Evolutionary conservation across 108 stramenopile genomes (phyloP).

Genomic region (Asterionellopsis glacialis): DNA sequence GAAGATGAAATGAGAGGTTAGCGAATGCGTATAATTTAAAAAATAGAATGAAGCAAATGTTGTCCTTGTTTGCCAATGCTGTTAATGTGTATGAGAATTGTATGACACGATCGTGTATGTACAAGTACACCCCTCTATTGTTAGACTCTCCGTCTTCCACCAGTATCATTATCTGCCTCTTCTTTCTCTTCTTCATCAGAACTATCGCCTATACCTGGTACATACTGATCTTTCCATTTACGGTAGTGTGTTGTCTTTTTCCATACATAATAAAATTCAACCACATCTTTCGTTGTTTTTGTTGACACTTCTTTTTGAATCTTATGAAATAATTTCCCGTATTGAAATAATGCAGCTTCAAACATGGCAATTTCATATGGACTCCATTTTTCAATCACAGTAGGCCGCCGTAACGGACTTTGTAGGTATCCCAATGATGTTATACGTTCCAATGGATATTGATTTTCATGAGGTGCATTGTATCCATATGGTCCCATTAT

Average conservation of each 20-base stretch:
- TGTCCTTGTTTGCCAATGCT: not conserved
- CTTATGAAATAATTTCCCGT: constrained; percentile 81
- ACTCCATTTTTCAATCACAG: constrained; percentile 83
- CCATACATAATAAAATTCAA: constrained; percentile 98
- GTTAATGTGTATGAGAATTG: not conserved
- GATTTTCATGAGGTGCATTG: constrained; percentile 18
- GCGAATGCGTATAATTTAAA: no score
- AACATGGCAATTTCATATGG: constrained; percentile 85
- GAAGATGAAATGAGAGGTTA: no score
- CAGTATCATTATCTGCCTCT: not conserved
- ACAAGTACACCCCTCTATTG: no score
- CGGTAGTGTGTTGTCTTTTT: constrained; percentile 93
- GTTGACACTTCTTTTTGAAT: constrained; percentile 61
- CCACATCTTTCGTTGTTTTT: constrained; percentile 81
- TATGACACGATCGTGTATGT: no score
- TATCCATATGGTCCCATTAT: constrained; percentile 51
- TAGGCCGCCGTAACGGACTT: constrained; percentile 66
- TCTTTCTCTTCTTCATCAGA: constrained; percentile 6
- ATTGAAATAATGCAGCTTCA: constrained; percentile 69
- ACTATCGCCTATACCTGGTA: constrained; percentile 13
- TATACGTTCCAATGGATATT: constrained; percentile 50
- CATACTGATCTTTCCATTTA: constrained; percentile 69
- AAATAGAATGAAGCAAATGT: no score
- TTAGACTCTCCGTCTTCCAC: no score
- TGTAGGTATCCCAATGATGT: constrained; percentile 56